A percentile compares a stretch with the other conserved stretches of the same genome.
These are phyloP conservation scores for Aureobasidium sp. DNA, from an alignment of 2,329 filamentous ascomycete species.

Conservation along the genomic window DNA sequence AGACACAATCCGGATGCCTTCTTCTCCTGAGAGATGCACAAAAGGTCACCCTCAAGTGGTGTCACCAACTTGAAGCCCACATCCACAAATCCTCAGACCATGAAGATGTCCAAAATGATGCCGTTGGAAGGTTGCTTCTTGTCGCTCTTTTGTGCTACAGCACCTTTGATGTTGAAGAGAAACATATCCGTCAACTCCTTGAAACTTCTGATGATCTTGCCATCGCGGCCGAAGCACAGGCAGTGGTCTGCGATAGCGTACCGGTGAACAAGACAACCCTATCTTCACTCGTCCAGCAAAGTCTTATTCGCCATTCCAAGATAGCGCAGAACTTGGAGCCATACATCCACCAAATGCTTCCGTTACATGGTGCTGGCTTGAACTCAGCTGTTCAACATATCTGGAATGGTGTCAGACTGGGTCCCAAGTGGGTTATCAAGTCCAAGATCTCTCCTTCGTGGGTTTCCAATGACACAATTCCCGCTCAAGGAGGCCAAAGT, in stretches of 20 bases:
- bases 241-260: conserved; percentile 17
- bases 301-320: too few relatives aligned
- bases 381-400: too few relatives aligned
- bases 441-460: too few relatives aligned
- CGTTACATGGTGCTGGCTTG: too few relatives aligned
- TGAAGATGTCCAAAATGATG: conserved; percentile 28
- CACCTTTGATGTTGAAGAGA: conserved; percentile 32
- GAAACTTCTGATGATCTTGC: conserved; percentile 14
- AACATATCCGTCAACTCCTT: conserved; percentile 16
- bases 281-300: too few relatives aligned
- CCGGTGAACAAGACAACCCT: too few relatives aligned
- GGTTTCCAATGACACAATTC: too few relatives aligned
- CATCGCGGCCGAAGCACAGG: conserved; percentile 31
- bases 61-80: conserved; percentile 37
- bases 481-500: too few relatives aligned
- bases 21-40: conserved; percentile 33
- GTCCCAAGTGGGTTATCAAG: too few relatives aligned
- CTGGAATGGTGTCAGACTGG: too few relatives aligned
- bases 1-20: conserved; percentile 7
- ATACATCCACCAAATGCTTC: conserved; percentile 35
- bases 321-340: conserved; percentile 28
- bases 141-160: conserved; percentile 48
- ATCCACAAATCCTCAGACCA: conserved; percentile 30
- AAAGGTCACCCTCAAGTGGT: conserved; percentile 42
- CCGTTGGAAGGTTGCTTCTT: conserved; percentile 38